Percentiles rank a stretch among this genome's conserved stretches.
These are phyloP conservation scores for Coemansia sp. DNA, from an alignment of 192 early-diverging fungal genomes.

Conservation along the genomic window DNA sequence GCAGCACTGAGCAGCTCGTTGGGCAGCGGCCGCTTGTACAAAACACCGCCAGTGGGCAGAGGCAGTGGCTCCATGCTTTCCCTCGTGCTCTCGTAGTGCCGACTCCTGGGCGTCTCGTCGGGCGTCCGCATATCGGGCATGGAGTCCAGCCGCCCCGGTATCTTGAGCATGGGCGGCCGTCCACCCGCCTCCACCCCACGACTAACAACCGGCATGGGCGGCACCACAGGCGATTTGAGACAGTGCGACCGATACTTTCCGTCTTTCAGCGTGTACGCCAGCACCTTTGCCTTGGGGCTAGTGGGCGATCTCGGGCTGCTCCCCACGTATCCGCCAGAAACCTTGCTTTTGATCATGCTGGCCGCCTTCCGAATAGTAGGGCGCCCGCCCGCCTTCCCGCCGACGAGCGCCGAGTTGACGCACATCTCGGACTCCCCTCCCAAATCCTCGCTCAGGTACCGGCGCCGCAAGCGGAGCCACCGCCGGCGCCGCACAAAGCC, in stretches of 20 bases:
- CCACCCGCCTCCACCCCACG: no score
- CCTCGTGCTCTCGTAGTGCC: neutral
- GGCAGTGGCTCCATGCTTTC: slow-evolving; percentile 7
- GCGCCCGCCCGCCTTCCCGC: neutral
- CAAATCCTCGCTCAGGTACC: slow-evolving; percentile 2
- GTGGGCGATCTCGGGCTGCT: slow-evolving; percentile 18
- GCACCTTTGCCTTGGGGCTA: slow-evolving; percentile 5
- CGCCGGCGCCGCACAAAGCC: slow-evolving; percentile 22
- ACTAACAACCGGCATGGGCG: no score
- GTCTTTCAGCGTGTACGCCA: slow-evolving; percentile 44
- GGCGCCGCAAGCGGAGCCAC: slow-evolving; percentile 18
- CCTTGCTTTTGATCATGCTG: slow-evolving; percentile 35
- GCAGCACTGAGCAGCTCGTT: neutral
- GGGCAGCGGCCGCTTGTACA: neutral
- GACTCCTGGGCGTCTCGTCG: neutral
- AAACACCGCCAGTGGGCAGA: slow-evolving; percentile 23
- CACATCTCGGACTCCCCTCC: slow-evolving; percentile 10
- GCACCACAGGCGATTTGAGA: neutral
- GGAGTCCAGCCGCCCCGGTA: neutral
- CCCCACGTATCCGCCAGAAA: slow-evolving; percentile 30
- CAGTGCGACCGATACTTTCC: slow-evolving; percentile 36
- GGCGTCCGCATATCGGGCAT: neutral
- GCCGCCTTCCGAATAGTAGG: slow-evolving; percentile 14
- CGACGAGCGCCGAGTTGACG: neutral
- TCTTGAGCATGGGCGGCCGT: neutral